Base-by-base conservation (phyloP, 768 basidiomycete species). In the Scleroderma bovista region DNA sequence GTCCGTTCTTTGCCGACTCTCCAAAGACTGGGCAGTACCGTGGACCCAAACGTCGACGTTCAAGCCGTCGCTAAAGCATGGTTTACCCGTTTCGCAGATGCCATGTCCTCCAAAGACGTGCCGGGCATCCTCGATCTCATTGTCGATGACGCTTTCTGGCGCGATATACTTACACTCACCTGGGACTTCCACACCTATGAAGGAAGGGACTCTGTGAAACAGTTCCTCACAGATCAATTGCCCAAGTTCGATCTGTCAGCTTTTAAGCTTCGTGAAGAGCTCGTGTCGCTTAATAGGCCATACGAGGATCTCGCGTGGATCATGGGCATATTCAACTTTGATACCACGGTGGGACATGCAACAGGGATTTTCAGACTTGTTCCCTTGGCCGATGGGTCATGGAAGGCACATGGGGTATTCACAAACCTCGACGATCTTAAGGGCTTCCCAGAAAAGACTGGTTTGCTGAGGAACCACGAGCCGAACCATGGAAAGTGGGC, bases 371-470 rank as follows among this genome's bases (percentile, higher is more conserved):
- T 74, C 15, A 72, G 81, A 34, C 71, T 86, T 3, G 71, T 81
- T 0, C 83, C 79, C 0, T 52, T 59, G 4, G 69, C 70, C 2
- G 56, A 45, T 33, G 44, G 44, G 2, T 32, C 31, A 10, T 45
- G 44, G 44, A 45, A 45, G 32, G 44, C 29, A 0, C 75, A 81
- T 54, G 70, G 69, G 5, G 55, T 85, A 9, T 81, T 76, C 55
- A 87, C 86, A 0, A 75, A 77, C 48, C 68, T 88, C 24, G 78
- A 83, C 20, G 75, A 73, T 24, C 65, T 87, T 56, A 76, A 80
- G 31, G 77, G 68, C 6, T 74, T 73, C 57, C 80, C 80, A 0
- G 81, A 84, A 58, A 26, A 64, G 63, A n/a, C 55, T 12, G 81
- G 83, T 0, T 48, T 72, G 2, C 60, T 74, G 19, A 71, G 83